Base-by-base conservation (phyloP, 1,139 yeast species). In the Citeromyces hawaiiensis region DNA sequence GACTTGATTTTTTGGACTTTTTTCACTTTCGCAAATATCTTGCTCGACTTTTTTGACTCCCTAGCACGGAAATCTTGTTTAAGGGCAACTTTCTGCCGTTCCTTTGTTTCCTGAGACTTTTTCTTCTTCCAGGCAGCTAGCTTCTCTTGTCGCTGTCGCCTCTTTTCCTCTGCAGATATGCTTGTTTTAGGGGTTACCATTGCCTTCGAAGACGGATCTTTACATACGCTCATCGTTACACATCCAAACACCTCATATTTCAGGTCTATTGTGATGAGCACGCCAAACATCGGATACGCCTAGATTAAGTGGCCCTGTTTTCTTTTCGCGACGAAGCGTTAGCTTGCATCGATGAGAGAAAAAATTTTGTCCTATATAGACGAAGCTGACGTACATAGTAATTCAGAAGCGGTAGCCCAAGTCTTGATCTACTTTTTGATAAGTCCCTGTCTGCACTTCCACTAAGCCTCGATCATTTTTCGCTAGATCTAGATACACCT, bases 41-140 rank as follows among this genome's bases (percentile, higher is more conserved):
- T 46, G 11, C 9, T 23, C 9, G 27, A 23, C 5, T 7, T 6
- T 3, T 44, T 42, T 21, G 45, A 45, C 37, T 47, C 48, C 50
- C 47, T 52, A 46, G 41, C 41, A 4, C 50, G 43, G 16, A 46
- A 45, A 37, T 47, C 46, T 16, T 23, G 29, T 21, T 6, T 19
- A 10, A 21, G 37, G 31, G 37, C 7, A 14, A 8, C 15, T 3
- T 43, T 42, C 21, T 42, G 48, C 36, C 45, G 49, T 49, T 54
- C 52, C 41, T 44, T 36, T 41, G 53, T 56, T 25, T 53, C 46
- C 36, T 44, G 43, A 31, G 44, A 55, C 46, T 63, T 67, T 48
- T 61, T 66, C 51, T 53, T 55, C 49, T 64, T 66, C 70, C 70
- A 64, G 2, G 61, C 66, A 32, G 60, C 64, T 4, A 64, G 45